Evolutionary conservation across 2,329 filamentous ascomycete species (phyloP), one percentile per base, ranked within the genome.

Genomic region (Hypoxylon sp.): DNA sequence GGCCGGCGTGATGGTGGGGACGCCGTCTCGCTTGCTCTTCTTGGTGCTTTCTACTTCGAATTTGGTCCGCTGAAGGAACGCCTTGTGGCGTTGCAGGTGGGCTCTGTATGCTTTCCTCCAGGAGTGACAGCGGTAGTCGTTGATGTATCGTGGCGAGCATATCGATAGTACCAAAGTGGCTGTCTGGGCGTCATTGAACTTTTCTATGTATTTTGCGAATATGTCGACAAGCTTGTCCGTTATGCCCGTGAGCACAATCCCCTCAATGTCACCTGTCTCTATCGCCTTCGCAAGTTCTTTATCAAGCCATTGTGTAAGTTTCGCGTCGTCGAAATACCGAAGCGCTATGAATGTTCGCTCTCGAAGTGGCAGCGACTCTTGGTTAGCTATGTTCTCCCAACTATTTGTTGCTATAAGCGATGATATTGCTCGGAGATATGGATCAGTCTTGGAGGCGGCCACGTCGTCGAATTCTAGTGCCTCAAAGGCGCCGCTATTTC

Each of bases 371-470:
- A 95, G 78, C 19, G 89, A 88, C 13, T 80, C 76, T 66, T 91
- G 89, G 57, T 87, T 82, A 27, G 88, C 86, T 29, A 94, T 88
- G 29, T 81, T 80, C 12, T 81, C 75, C 90, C 90, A 94, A 67
- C 91, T 82, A 3, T 87, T 87, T 0, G 86, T 90, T 7, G 87
- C 85, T 54, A 94, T 89, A 59, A 90, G 85, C 2, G 86, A 85
- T 16, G 90, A 89, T 36, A 94, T 87, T 4, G 89, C 89, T 46
- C 89, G 86, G 16, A 94, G 79, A 65, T 92, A 93, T 0, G 89
- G 87, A 62, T 94, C 89, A 0, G 86, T 84, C 54, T 87, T 82
- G 51, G 80, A 83, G 17, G 84, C 81, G 9, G 82, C 75, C 2
- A 74, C 74, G 48, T 82, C 79, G 65, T 84, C 81, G 61, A 84